Evolutionary conservation across 108 stramenopile genomes (phyloP).

Genomic region (Cyclostephanos invisitatus): DNA sequence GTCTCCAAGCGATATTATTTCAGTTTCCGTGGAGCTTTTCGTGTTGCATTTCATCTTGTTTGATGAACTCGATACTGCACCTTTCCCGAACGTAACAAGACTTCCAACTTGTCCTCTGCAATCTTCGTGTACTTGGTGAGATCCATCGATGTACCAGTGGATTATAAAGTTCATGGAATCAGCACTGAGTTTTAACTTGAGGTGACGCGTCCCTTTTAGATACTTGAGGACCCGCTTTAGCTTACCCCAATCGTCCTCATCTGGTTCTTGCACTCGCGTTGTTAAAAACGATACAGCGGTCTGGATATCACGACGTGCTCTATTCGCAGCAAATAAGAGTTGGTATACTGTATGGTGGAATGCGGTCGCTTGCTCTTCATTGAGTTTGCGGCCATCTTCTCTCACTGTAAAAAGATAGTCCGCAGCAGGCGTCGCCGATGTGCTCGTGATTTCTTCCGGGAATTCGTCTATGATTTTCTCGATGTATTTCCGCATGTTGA

Average conservation of each 20-base stretch:
- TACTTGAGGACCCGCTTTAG: constrained; percentile 6
- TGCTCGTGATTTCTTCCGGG: neutral
- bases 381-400: neutral
- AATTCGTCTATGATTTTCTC: neutral
- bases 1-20: constrained; percentile 15
- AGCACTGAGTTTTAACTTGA: constrained; percentile 9
- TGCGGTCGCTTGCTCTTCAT: neutral
- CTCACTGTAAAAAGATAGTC: neutral
- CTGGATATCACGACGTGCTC: constrained; percentile 21
- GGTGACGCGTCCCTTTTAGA: constrained; percentile 7
- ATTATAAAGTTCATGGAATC: neutral
- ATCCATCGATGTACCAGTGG: constrained; percentile 37
- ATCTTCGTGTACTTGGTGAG: constrained; percentile 42
- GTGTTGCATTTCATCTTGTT: constrained; percentile 38
- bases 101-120: constrained; percentile 52
- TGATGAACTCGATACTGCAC: constrained; percentile 12
- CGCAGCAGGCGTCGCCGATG: constrained; percentile 2
- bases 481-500: constrained; percentile 12
- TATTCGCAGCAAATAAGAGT: neutral
- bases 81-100: constrained; percentile 45
- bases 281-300: constrained; percentile 30
- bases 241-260: constrained; percentile 35
- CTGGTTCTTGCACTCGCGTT: constrained; percentile 19
- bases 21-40: constrained; percentile 41
- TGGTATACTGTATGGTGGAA: constrained; percentile 11